These are phyloP conservation scores for Fistulinella prunicolor DNA, from an alignment of 768 basidiomycete species.

Conservation along the genomic window DNA sequence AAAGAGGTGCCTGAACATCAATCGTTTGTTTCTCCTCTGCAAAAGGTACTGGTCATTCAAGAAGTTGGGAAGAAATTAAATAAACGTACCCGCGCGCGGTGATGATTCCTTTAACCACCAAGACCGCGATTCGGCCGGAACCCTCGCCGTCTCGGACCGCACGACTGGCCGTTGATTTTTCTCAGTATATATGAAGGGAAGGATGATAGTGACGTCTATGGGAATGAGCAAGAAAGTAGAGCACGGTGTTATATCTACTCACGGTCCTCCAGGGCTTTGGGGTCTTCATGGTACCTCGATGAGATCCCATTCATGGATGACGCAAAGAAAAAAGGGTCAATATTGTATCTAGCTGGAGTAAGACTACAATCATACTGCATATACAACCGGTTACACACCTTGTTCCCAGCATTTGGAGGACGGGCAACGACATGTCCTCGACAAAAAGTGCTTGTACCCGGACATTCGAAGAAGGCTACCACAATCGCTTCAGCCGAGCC, in stretches of 20 bases:
- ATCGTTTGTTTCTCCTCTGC: slow-evolving; percentile 22
- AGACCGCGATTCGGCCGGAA: slow-evolving; percentile 10
- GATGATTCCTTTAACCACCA: not conserved
- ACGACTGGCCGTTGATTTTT: slow-evolving; percentile 25
- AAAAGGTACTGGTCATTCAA: not conserved
- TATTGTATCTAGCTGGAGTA: slow-evolving; percentile 31
- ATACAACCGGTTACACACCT: slow-evolving; percentile 24
- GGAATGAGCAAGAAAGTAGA: not conserved
- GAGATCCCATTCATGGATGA: slow-evolving; percentile 42
- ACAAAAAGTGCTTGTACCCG: slow-evolving; percentile 39
- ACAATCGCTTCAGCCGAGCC: not conserved
- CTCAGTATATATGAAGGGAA: slow-evolving; percentile 41
- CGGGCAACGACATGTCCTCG: slow-evolving; percentile 33
- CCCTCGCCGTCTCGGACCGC: slow-evolving; percentile 14
- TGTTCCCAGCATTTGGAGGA: slow-evolving; percentile 40
- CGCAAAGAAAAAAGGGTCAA: slow-evolving; percentile 46
- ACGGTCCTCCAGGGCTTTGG: slow-evolving; percentile 37
- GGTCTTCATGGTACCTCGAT: slow-evolving; percentile 40
- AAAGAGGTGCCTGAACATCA: slow-evolving; percentile 31
- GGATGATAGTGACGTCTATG: slow-evolving; percentile 42
- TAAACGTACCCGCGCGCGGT: slow-evolving; percentile 10
- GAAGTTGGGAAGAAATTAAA: not conserved
- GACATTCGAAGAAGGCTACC: slow-evolving; percentile 24
- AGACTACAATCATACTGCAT: not conserved
- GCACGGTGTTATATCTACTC: slow-evolving; percentile 16